A percentile compares a stretch with the other conserved stretches of the same genome.
These are phyloP conservation scores for Naganishia vaughanmartiniae DNA, from an alignment of 768 basidiomycete species.

Conservation along the genomic window DNA sequence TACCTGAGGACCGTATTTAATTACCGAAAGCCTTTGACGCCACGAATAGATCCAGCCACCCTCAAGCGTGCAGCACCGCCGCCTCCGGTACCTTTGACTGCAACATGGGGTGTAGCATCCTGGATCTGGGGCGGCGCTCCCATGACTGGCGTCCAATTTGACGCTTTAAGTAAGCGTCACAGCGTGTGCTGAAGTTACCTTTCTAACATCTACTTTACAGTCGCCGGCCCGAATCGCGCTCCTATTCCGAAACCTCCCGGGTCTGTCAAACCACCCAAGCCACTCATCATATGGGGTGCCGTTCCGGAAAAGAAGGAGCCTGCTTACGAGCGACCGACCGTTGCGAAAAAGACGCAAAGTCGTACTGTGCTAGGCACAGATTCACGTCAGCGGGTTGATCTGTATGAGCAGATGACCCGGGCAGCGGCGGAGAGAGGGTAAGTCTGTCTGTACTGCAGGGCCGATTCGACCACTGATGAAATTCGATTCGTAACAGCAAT, in stretches of 20 bases:
- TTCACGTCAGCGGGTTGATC: constrained; percentile 43
- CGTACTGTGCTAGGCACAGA: constrained; percentile 36
- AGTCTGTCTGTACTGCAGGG: neutral
- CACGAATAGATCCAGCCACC: constrained; percentile 38
- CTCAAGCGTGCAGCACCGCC: constrained; percentile 42
- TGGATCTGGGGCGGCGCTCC: constrained; percentile 54
- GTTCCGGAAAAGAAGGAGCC: constrained; percentile 33
- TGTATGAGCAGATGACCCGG: constrained; percentile 49
- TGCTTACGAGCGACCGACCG: constrained; percentile 40
- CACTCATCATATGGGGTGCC: constrained; percentile 49
- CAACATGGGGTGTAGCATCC: constrained; percentile 39
- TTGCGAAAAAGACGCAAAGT: constrained; percentile 28
- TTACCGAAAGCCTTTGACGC: constrained; percentile 49
- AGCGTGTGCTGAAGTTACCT: neutral
- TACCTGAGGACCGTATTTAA: constrained; percentile 50
- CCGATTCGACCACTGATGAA: neutral
- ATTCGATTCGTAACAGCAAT: constrained; percentile 23
- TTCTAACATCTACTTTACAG: constrained; percentile 30
- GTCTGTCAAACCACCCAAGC: constrained; percentile 41
- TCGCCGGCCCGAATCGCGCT: constrained; percentile 51
- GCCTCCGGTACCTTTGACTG: constrained; percentile 47
- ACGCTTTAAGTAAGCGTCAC: constrained; percentile 42
- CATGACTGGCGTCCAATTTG: constrained; percentile 51
- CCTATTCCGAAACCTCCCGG: constrained; percentile 36
- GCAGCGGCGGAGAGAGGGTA: constrained; percentile 42